These are phyloP conservation scores for Mycena kentingensis DNA, from an alignment of 768 basidiomycete species.

Conservation along the genomic window DNA sequence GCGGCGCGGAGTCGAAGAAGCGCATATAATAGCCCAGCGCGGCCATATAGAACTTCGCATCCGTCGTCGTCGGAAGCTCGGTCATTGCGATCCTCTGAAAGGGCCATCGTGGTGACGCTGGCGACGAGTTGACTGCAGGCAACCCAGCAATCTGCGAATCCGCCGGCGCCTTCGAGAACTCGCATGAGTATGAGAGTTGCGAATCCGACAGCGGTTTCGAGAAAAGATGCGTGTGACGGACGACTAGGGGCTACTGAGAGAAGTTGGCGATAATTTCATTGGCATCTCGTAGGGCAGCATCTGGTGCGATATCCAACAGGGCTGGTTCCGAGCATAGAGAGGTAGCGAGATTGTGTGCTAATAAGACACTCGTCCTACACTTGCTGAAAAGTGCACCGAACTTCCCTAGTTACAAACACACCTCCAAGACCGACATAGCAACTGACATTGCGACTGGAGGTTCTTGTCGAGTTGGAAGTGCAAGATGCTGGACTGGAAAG, in stretches of 20 bases:
- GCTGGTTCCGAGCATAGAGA: too few relatives aligned
- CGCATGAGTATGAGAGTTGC: conserved; percentile 39
- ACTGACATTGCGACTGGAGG: too few relatives aligned
- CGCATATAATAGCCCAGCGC: conserved; percentile 58
- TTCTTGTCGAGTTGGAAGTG: too few relatives aligned
- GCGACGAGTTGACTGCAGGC: conserved; percentile 29
- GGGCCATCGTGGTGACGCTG: conserved; percentile 24
- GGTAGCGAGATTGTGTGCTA: too few relatives aligned
- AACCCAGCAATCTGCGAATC: conserved; percentile 14
- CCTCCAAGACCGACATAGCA: too few relatives aligned
- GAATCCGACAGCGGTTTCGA: conserved; percentile 44
- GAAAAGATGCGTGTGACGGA: conserved; percentile 35
- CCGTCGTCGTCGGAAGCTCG: conserved; percentile 42
- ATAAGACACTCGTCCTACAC: too few relatives aligned
- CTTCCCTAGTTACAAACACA: too few relatives aligned
- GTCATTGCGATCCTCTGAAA: conserved; percentile 24
- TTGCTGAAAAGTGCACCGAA: too few relatives aligned
- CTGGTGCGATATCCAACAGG: too few relatives aligned
- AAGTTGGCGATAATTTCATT: conserved; percentile 4
- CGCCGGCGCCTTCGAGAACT: conserved; percentile 20
- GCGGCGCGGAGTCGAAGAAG: conserved; percentile 46
- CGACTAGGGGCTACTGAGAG: conserved; percentile 15
- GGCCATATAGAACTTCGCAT: conserved; percentile 61
- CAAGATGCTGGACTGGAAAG: too few relatives aligned
- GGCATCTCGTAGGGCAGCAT: too few relatives aligned